phyloP scores from a whole-genome alignment of 495 filamentous ascomycete species.

The Glutinoglossum americanum region DNA sequence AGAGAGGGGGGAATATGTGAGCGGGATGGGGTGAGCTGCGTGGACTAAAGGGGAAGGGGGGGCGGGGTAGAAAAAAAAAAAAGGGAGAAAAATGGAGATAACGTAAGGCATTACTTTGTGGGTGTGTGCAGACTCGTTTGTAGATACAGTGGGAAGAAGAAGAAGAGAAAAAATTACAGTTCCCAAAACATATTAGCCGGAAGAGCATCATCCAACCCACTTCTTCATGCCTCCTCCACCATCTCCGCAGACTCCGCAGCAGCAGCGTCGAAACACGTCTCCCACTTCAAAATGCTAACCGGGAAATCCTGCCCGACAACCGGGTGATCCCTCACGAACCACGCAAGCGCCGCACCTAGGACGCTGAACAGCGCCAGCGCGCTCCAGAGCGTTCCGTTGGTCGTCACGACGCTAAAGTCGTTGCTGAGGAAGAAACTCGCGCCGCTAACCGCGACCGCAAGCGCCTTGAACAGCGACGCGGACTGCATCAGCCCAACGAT shows the following conservation, averaged over 20 bases:
- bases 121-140: no score
- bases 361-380: slow-evolving; percentile 17
- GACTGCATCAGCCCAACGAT: slow-evolving; percentile 25
- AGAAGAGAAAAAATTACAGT: no score
- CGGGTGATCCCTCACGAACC: slow-evolving; percentile 21
- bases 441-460: slow-evolving; percentile 23
- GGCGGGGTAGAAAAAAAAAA: no score
- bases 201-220: neutral
- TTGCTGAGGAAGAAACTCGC: slow-evolving; percentile 20
- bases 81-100: no score
- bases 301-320: slow-evolving; percentile 20
- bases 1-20: no score
- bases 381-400: slow-evolving; percentile 21
- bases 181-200: no score
- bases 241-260: neutral
- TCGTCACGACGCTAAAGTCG: slow-evolving; percentile 17
- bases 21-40: no score
- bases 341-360: slow-evolving; percentile 19
- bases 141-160: no score
- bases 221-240: neutral
- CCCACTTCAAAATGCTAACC: slow-evolving; percentile 20
- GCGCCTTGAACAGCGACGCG: slow-evolving; percentile 19
- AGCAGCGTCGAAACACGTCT: slow-evolving; percentile 21
- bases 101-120: no score
- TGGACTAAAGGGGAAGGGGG: no score